These are phyloP conservation scores for Neurospora africana DNA, from an alignment of 495 filamentous ascomycete species.

Conservation along the genomic window DNA sequence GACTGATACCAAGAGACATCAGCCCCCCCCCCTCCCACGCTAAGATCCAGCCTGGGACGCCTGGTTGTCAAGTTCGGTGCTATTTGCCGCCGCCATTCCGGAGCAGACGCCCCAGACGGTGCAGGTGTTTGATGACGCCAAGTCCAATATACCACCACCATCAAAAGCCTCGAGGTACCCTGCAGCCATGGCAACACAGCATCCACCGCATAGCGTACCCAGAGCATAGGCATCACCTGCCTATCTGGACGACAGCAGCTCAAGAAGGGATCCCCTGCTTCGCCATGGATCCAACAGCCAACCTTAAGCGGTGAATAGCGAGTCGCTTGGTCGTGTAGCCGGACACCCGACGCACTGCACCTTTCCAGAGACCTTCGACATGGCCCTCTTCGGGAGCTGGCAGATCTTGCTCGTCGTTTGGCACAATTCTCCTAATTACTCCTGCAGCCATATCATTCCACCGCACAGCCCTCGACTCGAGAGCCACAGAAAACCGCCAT, in stretches of 20 bases:
- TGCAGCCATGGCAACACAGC: constrained; percentile 6
- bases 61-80: not conserved
- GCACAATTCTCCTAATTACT: constrained; percentile 15
- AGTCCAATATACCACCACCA: not conserved
- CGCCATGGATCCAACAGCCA: not conserved
- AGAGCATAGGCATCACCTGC: not conserved
- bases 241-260: constrained; percentile 1
- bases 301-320: not conserved
- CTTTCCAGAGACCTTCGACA: not conserved
- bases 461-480: not conserved
- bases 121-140: not conserved
- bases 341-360: not conserved
- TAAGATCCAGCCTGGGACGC: not conserved
- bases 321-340: not conserved
- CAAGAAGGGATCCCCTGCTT: not conserved
- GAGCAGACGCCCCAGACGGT: not conserved
- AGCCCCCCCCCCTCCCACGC: not conserved
- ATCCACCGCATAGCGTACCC: not conserved
- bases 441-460: constrained; percentile 1
- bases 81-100: not conserved
- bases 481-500: not conserved
- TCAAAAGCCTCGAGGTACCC: not conserved
- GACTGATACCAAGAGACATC: not conserved
- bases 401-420: constrained; percentile 1
- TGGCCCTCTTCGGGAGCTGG: not conserved